Base-by-base conservation (phyloP, 495 filamentous ascomycete species). In the Aspergillus funiculosus region DNA sequence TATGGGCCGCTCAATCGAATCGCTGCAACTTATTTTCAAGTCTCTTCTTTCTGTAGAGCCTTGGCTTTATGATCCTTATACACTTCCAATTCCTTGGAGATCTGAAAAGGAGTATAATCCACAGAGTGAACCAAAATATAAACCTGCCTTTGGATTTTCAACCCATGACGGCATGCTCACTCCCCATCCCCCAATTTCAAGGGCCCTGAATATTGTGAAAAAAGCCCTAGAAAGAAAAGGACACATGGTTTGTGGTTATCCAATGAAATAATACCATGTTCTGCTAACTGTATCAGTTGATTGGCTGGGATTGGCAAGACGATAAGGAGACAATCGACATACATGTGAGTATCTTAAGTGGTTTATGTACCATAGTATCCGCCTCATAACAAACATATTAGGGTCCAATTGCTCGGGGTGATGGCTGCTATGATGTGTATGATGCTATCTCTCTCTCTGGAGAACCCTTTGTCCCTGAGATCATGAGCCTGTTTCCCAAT, bases 361-460 rank as follows among this genome's bases (percentile, higher is more conserved):
- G 25, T 11, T 6, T 13, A 21, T 21, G 17, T 14, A 9, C 13
- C n/a, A 6, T 15, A n/a, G 13, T 43, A 25, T 27, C 8, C 24
- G 17, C 5, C 9, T 43, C 20, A 13, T 43, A 43, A 43, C 40
- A 32, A 13, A 24, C n/a, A 17, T 10, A 24, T 34, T 21, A 43
- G 40, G 17, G 28, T 25, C 26, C 14, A 20, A 34, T 43, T 25
- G 40, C 40, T 34, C 40, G 40, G 26, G 40, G 40, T 0, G 29
- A 43, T 32, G 40, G 40, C n/a, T 43, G 40, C 34, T 20, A 19
- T 32, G 40, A 43, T 18, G 40, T 43, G 13, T 43, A 43, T 25
- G 40, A 43, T 5, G 40, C 40, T 13, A 21, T 43, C 13, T 29
- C 24, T 6, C 40, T 43, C 17, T 43, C 40, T 3, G 40, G 28